These are phyloP conservation scores for Geotrichum histeridarum DNA, from an alignment of 1,139 yeast species.

Conservation along the genomic window DNA sequence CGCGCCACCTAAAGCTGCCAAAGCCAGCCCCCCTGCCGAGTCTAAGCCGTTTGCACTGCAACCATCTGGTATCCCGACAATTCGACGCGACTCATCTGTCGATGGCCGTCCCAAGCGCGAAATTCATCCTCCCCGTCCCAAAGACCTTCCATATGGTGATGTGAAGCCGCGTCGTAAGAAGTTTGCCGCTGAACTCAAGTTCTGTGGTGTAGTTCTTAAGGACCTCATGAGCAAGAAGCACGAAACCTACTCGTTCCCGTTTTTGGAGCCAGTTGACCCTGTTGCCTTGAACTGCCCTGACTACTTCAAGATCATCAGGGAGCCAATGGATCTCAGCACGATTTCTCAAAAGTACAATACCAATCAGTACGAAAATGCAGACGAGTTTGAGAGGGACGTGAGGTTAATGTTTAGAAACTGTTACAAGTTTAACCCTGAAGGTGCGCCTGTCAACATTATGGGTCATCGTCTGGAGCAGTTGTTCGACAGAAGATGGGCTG, in stretches of 20 bases:
- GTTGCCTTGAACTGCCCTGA: slow-evolving; percentile 90
- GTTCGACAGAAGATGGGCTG: slow-evolving; percentile 85
- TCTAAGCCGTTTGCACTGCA: slow-evolving; percentile 36
- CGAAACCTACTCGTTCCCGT: slow-evolving; percentile 80
- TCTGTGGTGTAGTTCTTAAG: slow-evolving; percentile 74
- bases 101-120: slow-evolving; percentile 86
- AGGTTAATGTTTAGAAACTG: slow-evolving; percentile 82
- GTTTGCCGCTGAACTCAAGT: slow-evolving; percentile 82
- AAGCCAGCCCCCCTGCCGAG: slow-evolving; percentile 26
- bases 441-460: slow-evolving; percentile 91
- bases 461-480: slow-evolving; percentile 85
- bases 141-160: slow-evolving; percentile 81
- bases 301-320: slow-evolving; percentile 74
- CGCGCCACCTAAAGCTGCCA: slow-evolving; percentile 16
- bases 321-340: slow-evolving; percentile 94
- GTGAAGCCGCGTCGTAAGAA: slow-evolving; percentile 84
- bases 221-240: slow-evolving; percentile 82
- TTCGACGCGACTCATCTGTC: slow-evolving; percentile 59
- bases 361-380: slow-evolving; percentile 84
- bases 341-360: slow-evolving; percentile 73
- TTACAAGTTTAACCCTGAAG: slow-evolving; percentile 89
- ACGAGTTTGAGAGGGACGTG: slow-evolving; percentile 78
- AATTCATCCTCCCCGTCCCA: slow-evolving; percentile 93
- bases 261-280: slow-evolving; percentile 90
- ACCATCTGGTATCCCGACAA: slow-evolving; percentile 49